Evolutionary conservation across 2,329 filamentous ascomycete genomes (phyloP).

Genomic region (Pleurostoma richardsiae): DNA sequence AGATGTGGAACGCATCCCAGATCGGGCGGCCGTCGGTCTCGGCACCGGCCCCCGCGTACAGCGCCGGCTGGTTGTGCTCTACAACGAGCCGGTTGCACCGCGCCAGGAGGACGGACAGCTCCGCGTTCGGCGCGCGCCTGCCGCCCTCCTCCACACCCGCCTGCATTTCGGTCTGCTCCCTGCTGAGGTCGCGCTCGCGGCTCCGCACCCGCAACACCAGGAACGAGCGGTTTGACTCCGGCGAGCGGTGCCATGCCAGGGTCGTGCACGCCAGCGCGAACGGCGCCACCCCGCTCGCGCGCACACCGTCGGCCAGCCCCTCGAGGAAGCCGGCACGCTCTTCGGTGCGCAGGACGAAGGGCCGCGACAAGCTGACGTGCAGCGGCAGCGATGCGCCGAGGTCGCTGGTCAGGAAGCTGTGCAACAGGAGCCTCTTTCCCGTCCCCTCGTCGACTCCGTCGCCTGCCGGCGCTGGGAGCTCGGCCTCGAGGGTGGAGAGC

Average conservation of each 20-base stretch:
- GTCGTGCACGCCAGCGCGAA: constrained; percentile 20
- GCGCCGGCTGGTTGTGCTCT: constrained; percentile 58
- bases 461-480: constrained; percentile 17
- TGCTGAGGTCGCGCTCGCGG: constrained; percentile 7
- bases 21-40: constrained; percentile 12
- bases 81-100: constrained; percentile 61
- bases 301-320: constrained; percentile 40
- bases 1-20: constrained; percentile 70
- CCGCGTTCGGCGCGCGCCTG: constrained; percentile 34
- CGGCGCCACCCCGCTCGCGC: constrained; percentile 17
- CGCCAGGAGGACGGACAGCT: constrained; percentile 57
- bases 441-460: background rate
- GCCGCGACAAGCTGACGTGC: constrained; percentile 85
- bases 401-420: constrained; percentile 70
- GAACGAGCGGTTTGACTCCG: constrained; percentile 70
- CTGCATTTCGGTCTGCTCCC: constrained; percentile 1
- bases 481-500: constrained; percentile 28
- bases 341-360: constrained; percentile 69
- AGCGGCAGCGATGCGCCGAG: constrained; percentile 74
- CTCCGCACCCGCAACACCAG: constrained; percentile 64
- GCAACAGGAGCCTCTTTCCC: constrained; percentile 33
- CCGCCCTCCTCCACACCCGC: background rate
- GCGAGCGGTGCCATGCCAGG: constrained; percentile 46
- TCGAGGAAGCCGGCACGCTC: constrained; percentile 65
- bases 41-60: constrained; percentile 50